A percentile compares a stretch with the other conserved stretches of the same genome.
Conservation (phyloP, 2,329 filamentous ascomycete species). For the Chalara sp. region DNA sequence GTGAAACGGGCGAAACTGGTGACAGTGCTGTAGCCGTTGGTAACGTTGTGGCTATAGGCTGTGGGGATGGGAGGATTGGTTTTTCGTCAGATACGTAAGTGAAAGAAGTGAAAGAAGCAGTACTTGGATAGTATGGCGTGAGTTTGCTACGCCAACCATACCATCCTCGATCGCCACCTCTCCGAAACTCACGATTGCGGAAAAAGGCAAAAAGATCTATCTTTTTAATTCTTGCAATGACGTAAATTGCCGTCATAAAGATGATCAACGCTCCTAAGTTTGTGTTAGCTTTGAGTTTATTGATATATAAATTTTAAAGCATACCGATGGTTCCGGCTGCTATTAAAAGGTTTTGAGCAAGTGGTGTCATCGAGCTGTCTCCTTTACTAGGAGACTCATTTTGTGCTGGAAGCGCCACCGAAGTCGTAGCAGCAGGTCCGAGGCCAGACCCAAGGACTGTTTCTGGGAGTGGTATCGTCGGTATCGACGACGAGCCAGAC, state of each 20-base stretch:
- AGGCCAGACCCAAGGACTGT: constrained; percentile 4
- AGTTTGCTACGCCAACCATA: constrained; percentile 21
- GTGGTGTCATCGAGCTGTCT: constrained; percentile 13
- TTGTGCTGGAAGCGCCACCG: not conserved
- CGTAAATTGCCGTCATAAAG: constrained; percentile 17
- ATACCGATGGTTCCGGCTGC: constrained; percentile 23
- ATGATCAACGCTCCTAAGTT: constrained; percentile 24
- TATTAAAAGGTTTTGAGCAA: constrained; percentile 22
- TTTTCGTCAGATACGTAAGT: not conserved
- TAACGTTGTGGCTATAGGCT: too few relatives aligned
- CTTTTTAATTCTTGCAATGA: constrained; percentile 19
- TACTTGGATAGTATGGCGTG: constrained; percentile 16
- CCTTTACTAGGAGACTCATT: constrained; percentile 1
- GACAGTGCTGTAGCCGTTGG: not conserved
- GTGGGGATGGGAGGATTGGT: too few relatives aligned
- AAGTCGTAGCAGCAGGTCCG: not conserved
- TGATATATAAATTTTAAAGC: too few relatives aligned
- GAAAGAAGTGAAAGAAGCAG: not conserved
- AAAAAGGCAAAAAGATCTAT: constrained; percentile 12
- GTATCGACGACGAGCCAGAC: too few relatives aligned
- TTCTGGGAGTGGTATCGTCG: too few relatives aligned
- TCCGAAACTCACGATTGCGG: constrained; percentile 13
- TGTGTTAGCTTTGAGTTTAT: too few relatives aligned
- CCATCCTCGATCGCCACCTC: constrained; percentile 16
- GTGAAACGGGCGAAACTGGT: constrained; percentile 1